phyloP scores from a whole-genome alignment of 805 yeast species.

The Ogataea allantospora region DNA sequence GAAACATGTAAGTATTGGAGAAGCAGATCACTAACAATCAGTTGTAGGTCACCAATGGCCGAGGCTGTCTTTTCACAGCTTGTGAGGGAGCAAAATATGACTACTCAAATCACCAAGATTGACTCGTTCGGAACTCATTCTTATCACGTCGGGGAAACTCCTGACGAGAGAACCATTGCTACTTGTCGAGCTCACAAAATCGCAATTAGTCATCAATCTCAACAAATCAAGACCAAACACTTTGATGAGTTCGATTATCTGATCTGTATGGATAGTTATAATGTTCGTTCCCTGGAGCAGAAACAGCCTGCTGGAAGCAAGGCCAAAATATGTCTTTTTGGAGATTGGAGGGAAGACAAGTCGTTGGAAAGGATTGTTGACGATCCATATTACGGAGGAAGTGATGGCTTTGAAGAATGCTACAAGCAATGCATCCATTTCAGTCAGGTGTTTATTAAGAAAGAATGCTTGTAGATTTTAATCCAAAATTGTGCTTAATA shows the following conservation, averaged over 20 bases:
- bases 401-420: conserved; percentile 75
- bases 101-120: conserved; percentile 46
- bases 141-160: conserved; percentile 78
- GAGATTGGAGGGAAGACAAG: conserved; percentile 67
- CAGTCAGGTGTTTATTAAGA: conserved; percentile 63
- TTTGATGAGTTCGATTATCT: conserved; percentile 63
- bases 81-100: conserved; percentile 51
- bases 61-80: conserved; percentile 80
- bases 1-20: conserved; percentile 68
- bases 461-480: conserved; percentile 33
- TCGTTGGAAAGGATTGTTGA: conserved; percentile 59
- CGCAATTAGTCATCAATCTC: conserved; percentile 72
- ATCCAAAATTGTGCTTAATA: conserved; percentile 1
- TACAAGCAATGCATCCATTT: conserved; percentile 75
- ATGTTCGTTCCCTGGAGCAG: conserved; percentile 48
- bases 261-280: conserved; percentile 69
- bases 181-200: conserved; percentile 72
- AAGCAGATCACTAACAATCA: conserved; percentile 22
- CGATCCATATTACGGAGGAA: conserved; percentile 93
- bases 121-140: conserved; percentile 91
- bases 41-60: conserved; percentile 97
- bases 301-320: conserved; percentile 51
- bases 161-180: conserved; percentile 70
- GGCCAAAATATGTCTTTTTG: conserved; percentile 63
- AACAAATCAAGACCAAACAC: conserved; percentile 54